Percentiles rank a stretch among this genome's conserved stretches.
These are phyloP conservation scores for Diaporthe aspalathi DNA, from an alignment of 2,329 filamentous ascomycete species.

Conservation along the genomic window DNA sequence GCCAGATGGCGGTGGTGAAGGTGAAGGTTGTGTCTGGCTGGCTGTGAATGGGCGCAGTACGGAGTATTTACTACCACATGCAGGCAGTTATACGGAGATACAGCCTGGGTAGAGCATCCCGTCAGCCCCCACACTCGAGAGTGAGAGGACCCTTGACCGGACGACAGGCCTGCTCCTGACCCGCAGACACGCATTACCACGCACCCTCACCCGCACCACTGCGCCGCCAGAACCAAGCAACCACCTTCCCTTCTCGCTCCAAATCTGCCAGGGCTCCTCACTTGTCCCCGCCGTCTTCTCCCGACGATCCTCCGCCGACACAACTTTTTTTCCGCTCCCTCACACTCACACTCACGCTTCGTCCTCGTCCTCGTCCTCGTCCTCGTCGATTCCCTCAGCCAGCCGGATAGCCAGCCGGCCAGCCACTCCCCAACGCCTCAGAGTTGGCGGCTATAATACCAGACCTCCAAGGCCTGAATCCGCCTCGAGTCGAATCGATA, in stretches of 20 bases:
- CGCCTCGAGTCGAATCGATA: conserved; percentile 33
- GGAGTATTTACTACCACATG: not conserved
- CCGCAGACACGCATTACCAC: no score
- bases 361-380: not conserved
- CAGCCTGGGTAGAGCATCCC: not conserved
- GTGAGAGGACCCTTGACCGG: conserved; percentile 9
- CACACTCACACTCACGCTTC: not conserved
- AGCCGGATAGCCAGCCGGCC: conserved; percentile 1
- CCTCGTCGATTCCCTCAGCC: not conserved
- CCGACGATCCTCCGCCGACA: conserved; percentile 23
- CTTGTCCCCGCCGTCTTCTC: conserved; percentile 34
- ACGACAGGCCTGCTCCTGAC: not conserved
- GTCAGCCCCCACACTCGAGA: not conserved
- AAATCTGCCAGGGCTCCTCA: conserved; percentile 13
- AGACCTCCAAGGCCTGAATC: not conserved
- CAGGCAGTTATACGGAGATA: no score
- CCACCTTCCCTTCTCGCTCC: conserved; percentile 21
- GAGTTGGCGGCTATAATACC: conserved; percentile 11
- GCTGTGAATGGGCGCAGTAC: not conserved
- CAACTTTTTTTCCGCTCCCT: not conserved
- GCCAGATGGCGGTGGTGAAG: not conserved
- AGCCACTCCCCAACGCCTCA: not conserved
- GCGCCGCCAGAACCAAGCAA: not conserved
- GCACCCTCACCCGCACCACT: conserved; percentile 5
- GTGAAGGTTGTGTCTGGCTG: not conserved